Base-by-base conservation (phyloP, 768 basidiomycete genomes). In the Tricholoma sp. region DNA sequence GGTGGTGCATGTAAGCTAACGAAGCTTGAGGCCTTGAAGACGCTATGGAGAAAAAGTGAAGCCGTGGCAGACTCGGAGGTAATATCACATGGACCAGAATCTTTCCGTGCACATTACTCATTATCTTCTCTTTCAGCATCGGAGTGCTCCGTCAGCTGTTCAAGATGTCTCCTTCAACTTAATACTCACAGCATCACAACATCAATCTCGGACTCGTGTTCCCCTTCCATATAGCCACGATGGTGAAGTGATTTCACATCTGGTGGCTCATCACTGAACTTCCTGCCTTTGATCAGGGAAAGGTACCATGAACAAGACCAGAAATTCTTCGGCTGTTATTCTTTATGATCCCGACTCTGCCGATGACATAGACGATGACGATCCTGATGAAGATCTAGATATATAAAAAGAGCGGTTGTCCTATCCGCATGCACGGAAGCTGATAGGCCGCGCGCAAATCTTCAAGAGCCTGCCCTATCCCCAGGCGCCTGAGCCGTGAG, bases 311-410 rank as follows among this genome's bases (percentile, higher is more conserved):
- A 49, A 71, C 60, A 32, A 60, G 59, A 43, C 37, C 62, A 43
- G 59, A 59, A 12, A 45, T 52, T n/a, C 52, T 62, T 5, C 63
- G 24, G 75, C 77, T 9, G 77, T 82, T 1, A 95, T 97, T 55
- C 77, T 87, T 59, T 97, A 96, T 61, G 91, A 94, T 63, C 93
- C 94, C 8, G 94, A 95, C 67, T 92, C 91, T 24, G 93, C 89
- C 24, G 94, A 97, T 66, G 94, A 97, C 62, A 82, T 95, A 52
- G 94, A 97, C 66, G 94, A 95, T 55, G 94, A 96, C 55, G 94
- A 97, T 75, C 94, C 94, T 19, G 94, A 97, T 63, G 94, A 96
- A 67, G 94, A 96, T 71, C 74, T 96, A 58, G 91, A 96, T 64
- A 89, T 94, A 57, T 94, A 65, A 67, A 39, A 29, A 8, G 22